These are phyloP conservation scores for Diaporthe destruens DNA, from an alignment of 2,329 filamentous ascomycete species.

Conservation along the genomic window DNA sequence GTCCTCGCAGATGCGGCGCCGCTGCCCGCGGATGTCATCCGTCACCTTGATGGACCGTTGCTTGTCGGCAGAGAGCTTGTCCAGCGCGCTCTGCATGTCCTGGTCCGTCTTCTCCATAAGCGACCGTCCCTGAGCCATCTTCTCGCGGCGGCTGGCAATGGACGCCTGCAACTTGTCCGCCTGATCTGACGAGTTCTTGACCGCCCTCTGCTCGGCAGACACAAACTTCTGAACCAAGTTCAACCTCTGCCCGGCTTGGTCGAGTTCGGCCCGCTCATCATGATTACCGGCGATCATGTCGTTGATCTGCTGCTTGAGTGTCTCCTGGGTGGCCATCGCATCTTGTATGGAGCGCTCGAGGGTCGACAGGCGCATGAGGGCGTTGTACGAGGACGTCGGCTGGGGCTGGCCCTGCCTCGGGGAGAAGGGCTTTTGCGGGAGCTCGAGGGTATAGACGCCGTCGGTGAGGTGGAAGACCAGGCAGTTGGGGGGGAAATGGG, in stretches of 20 bases:
- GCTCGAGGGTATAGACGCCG: slow-evolving; percentile 85
- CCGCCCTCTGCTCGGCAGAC: slow-evolving; percentile 72
- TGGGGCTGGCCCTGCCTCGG: slow-evolving; percentile 66
- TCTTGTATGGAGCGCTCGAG: slow-evolving; percentile 93
- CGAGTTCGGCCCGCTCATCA: slow-evolving; percentile 53
- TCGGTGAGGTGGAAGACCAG: slow-evolving; percentile 88
- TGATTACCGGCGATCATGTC: slow-evolving; percentile 60
- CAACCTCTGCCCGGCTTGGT: slow-evolving; percentile 63
- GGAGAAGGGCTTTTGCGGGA: slow-evolving; percentile 64
- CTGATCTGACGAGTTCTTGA: slow-evolving; percentile 71
- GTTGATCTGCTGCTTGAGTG: slow-evolving; percentile 84
- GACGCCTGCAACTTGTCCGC: slow-evolving; percentile 77
- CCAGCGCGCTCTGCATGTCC: slow-evolving; percentile 72
- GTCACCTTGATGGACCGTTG: slow-evolving; percentile 67
- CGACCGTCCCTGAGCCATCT: slow-evolving; percentile 74
- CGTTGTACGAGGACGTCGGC: slow-evolving; percentile 84
- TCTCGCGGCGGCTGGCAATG: slow-evolving; percentile 72
- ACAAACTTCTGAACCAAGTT: slow-evolving; percentile 67
- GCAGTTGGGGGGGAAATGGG: slow-evolving; percentile 83
- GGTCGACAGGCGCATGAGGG: slow-evolving; percentile 88
- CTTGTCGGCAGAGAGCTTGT: slow-evolving; percentile 69
- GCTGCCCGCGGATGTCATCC: slow-evolving; percentile 83
- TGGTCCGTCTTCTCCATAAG: slow-evolving; percentile 69
- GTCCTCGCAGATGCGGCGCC: slow-evolving; percentile 88
- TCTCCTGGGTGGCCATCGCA: slow-evolving; percentile 80